Evolutionary conservation across 2,329 filamentous ascomycete genomes (phyloP).

Genomic region (Hypoxylon sp.): DNA sequence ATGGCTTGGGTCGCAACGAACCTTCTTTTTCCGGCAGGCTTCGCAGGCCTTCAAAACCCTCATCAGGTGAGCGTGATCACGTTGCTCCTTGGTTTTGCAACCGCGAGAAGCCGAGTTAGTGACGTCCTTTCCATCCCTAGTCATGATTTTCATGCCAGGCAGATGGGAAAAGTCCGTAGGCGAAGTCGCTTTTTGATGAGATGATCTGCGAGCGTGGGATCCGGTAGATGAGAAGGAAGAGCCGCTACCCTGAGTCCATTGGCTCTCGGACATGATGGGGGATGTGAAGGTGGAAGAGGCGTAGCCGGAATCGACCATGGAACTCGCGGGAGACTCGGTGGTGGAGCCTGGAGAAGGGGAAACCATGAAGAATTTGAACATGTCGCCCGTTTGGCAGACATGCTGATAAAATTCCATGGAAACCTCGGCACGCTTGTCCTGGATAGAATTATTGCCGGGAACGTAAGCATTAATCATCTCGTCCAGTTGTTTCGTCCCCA

Average conservation of each 20-base stretch:
- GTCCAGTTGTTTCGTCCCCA: slow-evolving; percentile 72
- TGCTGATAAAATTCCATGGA: slow-evolving; percentile 71
- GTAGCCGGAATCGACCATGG: slow-evolving; percentile 60
- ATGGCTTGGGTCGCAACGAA: slow-evolving; percentile 71
- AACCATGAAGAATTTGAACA: slow-evolving; percentile 71
- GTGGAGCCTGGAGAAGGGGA: slow-evolving; percentile 54
- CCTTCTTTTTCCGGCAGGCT: slow-evolving; percentile 71
- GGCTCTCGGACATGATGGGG: slow-evolving; percentile 61
- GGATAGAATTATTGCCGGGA: slow-evolving; percentile 63
- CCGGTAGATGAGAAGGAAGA: slow-evolving; percentile 50
- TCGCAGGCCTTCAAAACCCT: slow-evolving; percentile 76
- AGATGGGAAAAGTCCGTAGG: slow-evolving; percentile 63
- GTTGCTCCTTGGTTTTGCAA: slow-evolving; percentile 75
- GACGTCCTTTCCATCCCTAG: slow-evolving; percentile 71
- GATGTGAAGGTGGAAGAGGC: slow-evolving; percentile 62
- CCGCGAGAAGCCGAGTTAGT: slow-evolving; percentile 72
- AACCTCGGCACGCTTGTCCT: slow-evolving; percentile 69
- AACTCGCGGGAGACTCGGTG: slow-evolving; percentile 59
- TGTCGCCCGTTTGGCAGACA: slow-evolving; percentile 64
- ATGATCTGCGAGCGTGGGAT: slow-evolving; percentile 44
- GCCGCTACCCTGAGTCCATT: slow-evolving; percentile 56
- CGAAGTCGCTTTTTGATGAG: slow-evolving; percentile 48
- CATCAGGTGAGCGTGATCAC: slow-evolving; percentile 75
- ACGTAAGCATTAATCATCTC: slow-evolving; percentile 69
- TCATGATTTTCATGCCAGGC: slow-evolving; percentile 75